phyloP scores from a whole-genome alignment of 1,284 basidiomycete genomes.

The Sanghuangporus sanghuang region DNA sequence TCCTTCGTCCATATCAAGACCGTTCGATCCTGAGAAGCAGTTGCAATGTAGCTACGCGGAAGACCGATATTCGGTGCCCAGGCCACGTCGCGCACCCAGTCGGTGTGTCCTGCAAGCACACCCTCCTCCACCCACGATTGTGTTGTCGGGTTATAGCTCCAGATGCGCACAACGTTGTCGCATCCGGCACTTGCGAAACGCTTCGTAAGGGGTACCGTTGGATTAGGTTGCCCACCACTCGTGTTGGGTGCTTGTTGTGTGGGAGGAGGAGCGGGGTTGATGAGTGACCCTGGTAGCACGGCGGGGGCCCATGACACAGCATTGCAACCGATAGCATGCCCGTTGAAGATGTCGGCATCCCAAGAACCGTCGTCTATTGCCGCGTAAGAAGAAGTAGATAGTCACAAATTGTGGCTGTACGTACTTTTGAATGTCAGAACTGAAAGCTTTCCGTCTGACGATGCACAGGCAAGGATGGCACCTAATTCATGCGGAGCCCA shows the following conservation, averaged over 20 bases:
- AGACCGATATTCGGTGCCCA: conserved; percentile 98
- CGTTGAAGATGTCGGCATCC: conserved; percentile 93
- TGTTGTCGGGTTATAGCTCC: conserved; percentile 76
- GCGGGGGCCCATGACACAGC: conserved; percentile 98
- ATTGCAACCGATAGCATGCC: conserved; percentile 95
- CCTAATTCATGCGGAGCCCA: conserved; percentile 99
- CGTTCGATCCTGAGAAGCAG: conserved; percentile 91
- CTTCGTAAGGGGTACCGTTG: conserved; percentile 49
- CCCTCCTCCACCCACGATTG: conserved; percentile 91
- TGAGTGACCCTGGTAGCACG: conserved; percentile 79
- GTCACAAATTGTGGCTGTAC: conserved; percentile 25
- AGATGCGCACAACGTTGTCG: conserved; percentile 94
- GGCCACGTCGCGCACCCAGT: conserved; percentile 98
- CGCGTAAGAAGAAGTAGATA: not conserved
- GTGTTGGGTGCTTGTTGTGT: conserved; percentile 20
- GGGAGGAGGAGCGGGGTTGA: conserved; percentile 50
- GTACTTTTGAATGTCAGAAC: conserved; percentile 95
- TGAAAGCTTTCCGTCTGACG: conserved; percentile 97
- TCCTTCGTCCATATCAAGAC: conserved; percentile 96
- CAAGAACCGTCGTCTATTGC: conserved; percentile 89
- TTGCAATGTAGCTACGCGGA: conserved; percentile 91
- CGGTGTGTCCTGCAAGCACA: conserved; percentile 83
- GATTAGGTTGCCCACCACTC: conserved; percentile 23
- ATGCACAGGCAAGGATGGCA: conserved; percentile 94
- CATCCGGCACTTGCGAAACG: conserved; percentile 95